A percentile compares a stretch with the other conserved stretches of the same genome.
Conservation (phyloP, 2,329 filamentous ascomycete genomes). For the Biscogniauxia sp. region DNA sequence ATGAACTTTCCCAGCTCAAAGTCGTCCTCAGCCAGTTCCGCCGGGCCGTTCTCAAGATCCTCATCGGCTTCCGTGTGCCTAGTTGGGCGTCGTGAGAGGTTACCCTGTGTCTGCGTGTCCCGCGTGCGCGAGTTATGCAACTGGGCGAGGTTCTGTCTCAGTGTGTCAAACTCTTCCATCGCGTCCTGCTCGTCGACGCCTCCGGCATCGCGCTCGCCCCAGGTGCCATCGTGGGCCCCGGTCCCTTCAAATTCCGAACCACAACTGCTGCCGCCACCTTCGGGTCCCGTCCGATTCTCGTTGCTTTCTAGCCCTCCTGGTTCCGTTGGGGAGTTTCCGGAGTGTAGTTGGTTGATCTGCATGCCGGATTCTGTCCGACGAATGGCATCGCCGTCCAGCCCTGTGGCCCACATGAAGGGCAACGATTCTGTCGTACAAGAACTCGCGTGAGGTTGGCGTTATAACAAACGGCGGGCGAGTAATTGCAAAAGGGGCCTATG, state of each 20-base stretch:
- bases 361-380: slow-evolving; percentile 33
- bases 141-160: slow-evolving; percentile 35
- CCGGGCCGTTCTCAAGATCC: slow-evolving; percentile 33
- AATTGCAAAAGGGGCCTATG: not conserved
- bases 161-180: slow-evolving; percentile 35
- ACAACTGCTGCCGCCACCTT: not conserved
- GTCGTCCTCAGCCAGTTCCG: slow-evolving; percentile 51
- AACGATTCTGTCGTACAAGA: not conserved
- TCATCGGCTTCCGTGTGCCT: slow-evolving; percentile 23
- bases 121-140: slow-evolving; percentile 35
- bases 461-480: not conserved
- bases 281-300: slow-evolving; percentile 6
- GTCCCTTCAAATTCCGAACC: slow-evolving; percentile 2
- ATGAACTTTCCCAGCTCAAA: slow-evolving; percentile 72
- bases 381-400: slow-evolving; percentile 32
- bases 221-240: slow-evolving; percentile 29
- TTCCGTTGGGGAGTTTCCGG: slow-evolving; percentile 21
- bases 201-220: slow-evolving; percentile 38
- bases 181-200: slow-evolving; percentile 35
- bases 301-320: slow-evolving; percentile 4
- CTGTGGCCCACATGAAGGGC: slow-evolving; percentile 33
- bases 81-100: slow-evolving; percentile 12
- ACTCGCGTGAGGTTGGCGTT: not conserved
- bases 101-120: slow-evolving; percentile 31
- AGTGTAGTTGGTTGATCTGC: slow-evolving; percentile 26